phyloP scores from a whole-genome alignment of 2,329 filamentous ascomycete species.

The Colletotrichum nymphaeae region DNA sequence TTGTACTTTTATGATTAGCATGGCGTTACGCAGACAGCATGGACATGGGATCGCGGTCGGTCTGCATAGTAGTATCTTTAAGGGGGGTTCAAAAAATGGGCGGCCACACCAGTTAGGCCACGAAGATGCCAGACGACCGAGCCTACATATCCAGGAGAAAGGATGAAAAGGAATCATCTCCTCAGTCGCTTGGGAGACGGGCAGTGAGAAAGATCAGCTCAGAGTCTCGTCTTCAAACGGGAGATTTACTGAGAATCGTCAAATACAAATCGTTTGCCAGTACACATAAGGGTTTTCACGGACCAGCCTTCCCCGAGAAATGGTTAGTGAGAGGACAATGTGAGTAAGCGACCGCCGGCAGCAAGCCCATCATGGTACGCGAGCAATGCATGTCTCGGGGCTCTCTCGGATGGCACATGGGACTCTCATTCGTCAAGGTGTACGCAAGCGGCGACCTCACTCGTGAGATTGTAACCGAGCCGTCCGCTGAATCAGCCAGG shows the following conservation, averaged over 20 bases:
- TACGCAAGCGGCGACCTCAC: neutral
- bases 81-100: neutral
- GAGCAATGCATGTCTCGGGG: neutral
- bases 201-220: neutral
- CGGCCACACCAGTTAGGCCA: neutral
- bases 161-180: neutral
- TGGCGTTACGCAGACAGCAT: slow-evolving; percentile 44
- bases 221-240: neutral
- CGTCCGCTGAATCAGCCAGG: neutral
- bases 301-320: neutral
- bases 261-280: slow-evolving; percentile 6
- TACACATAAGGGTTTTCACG: neutral
- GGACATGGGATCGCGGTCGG: slow-evolving; percentile 22
- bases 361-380: neutral
- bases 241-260: slow-evolving; percentile 3
- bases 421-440: neutral
- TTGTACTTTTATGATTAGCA: slow-evolving; percentile 47
- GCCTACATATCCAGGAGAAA: neutral
- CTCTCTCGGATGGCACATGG: neutral
- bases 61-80: slow-evolving; percentile 11
- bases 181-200: slow-evolving; percentile 3
- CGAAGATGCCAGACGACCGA: slow-evolving; percentile 5
- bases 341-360: slow-evolving; percentile 1
- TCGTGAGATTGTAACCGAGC: neutral
- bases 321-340: neutral